Conservation (phyloP, 768 basidiomycete genomes). For the Rhizopogon vesiculosus region DNA sequence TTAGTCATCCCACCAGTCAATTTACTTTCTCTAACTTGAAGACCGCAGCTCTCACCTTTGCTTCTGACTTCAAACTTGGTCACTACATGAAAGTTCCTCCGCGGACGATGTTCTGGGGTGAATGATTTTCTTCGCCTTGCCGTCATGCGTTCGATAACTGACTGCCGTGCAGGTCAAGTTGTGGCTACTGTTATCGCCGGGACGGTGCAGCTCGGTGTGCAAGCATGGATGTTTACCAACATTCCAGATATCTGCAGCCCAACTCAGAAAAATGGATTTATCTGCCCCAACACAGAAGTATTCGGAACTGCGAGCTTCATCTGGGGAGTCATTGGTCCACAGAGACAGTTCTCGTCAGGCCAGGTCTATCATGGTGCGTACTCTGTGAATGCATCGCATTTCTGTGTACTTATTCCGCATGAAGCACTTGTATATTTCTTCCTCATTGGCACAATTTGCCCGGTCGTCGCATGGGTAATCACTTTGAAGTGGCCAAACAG, state of each 20-base stretch:
- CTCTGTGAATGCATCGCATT: not conserved
- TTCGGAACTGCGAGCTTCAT: slow-evolving; percentile 79
- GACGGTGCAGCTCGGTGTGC: slow-evolving; percentile 39
- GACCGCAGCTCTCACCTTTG: slow-evolving; percentile 29
- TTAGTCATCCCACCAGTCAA: slow-evolving; percentile 9
- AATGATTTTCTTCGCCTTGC: not conserved
- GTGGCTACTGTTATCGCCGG: slow-evolving; percentile 34
- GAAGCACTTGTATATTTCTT: slow-evolving; percentile 64
- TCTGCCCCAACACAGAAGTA: slow-evolving; percentile 64
- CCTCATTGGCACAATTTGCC: slow-evolving; percentile 66
- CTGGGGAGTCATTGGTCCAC: slow-evolving; percentile 81
- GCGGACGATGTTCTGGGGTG: slow-evolving; percentile 23
- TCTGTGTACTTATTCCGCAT: not conserved
- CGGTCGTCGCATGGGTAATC: slow-evolving; percentile 49
- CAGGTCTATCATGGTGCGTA: slow-evolving; percentile 48
- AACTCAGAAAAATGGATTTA: slow-evolving; percentile 57
- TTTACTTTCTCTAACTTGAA: slow-evolving; percentile 57
- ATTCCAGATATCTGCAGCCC: slow-evolving; percentile 38
- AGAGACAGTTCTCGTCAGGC: slow-evolving; percentile 62
- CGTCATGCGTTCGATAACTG: not conserved
- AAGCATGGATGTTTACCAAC: slow-evolving; percentile 41
- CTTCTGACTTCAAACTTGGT: slow-evolving; percentile 28
- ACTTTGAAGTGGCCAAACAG: slow-evolving; percentile 58
- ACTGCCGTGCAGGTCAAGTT: slow-evolving; percentile 28
- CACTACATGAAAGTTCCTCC: slow-evolving; percentile 29